These are phyloP conservation scores for Talaromyces sp. DNA, from an alignment of 2,329 filamentous ascomycete species.

Conservation along the genomic window DNA sequence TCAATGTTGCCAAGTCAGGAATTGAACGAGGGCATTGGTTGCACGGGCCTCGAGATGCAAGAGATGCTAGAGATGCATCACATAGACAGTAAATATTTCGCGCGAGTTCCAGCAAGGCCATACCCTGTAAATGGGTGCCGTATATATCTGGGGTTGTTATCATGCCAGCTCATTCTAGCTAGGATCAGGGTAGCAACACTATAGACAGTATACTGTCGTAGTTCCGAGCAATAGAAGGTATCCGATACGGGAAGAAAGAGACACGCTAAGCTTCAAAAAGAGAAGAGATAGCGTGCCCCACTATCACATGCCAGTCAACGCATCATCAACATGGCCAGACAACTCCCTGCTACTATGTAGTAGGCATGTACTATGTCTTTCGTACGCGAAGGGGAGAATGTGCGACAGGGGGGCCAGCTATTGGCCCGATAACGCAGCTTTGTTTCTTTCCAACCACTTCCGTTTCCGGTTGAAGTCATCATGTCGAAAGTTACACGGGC, in stretches of 20 bases:
- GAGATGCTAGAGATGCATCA: not conserved
- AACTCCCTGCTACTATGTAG: no score
- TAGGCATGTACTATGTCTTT: no score
- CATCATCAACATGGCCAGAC: not conserved
- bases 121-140: not conserved
- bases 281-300: not conserved
- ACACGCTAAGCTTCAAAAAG: not conserved
- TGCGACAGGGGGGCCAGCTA: not conserved
- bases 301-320: constrained; percentile 13
- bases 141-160: not conserved
- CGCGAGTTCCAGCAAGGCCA: not conserved
- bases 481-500: not conserved
- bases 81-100: not conserved
- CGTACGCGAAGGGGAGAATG: no score
- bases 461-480: not conserved
- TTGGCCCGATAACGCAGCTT: constrained; percentile 5
- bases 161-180: not conserved
- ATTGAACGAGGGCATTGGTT: not conserved
- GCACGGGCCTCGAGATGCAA: not conserved
- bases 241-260: not conserved
- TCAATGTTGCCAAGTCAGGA: not conserved
- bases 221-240: no score
- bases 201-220: no score
- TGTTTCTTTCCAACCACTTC: not conserved
- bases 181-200: not conserved